phyloP scores from a whole-genome alignment of 495 filamentous ascomycete genomes.

The Neurospora sp. region DNA sequence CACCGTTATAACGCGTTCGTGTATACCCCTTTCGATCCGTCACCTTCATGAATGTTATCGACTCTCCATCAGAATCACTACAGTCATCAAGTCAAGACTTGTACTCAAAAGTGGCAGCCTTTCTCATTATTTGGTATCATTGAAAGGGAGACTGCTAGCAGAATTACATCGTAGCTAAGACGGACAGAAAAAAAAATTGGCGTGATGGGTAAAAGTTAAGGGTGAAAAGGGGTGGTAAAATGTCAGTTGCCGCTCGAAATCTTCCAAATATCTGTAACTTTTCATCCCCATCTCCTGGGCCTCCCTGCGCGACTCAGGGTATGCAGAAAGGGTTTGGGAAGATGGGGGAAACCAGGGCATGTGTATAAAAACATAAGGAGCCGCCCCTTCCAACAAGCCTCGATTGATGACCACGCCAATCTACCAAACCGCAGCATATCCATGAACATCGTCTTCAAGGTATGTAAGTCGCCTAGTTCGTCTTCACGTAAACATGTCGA shows the following conservation, averaged over 20 bases:
- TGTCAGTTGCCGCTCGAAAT: neutral
- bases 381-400: neutral
- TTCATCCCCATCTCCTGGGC: neutral
- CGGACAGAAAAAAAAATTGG: slow-evolving; percentile 13
- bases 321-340: neutral
- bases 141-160: slow-evolving; percentile 19
- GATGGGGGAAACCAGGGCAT: neutral
- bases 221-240: neutral
- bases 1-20: neutral
- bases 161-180: slow-evolving; percentile 39
- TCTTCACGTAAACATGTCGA: slow-evolving; percentile 1
- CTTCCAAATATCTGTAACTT: slow-evolving; percentile 1
- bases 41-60: neutral
- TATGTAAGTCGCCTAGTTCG: neutral
- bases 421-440: slow-evolving; percentile 7
- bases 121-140: slow-evolving; percentile 38
- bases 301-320: neutral
- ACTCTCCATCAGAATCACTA: neutral
- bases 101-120: slow-evolving; percentile 17
- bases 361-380: neutral
- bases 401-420: neutral
- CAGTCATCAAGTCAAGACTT: neutral
- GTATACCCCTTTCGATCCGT: neutral
- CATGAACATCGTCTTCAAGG: slow-evolving; percentile 8
- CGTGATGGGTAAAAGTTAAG: slow-evolving; percentile 5